Percentiles rank a stretch among this genome's conserved stretches.
These are phyloP conservation scores for Heritiera fomes DNA, from an alignment of 345 rosid species.

Conservation along the genomic window DNA sequence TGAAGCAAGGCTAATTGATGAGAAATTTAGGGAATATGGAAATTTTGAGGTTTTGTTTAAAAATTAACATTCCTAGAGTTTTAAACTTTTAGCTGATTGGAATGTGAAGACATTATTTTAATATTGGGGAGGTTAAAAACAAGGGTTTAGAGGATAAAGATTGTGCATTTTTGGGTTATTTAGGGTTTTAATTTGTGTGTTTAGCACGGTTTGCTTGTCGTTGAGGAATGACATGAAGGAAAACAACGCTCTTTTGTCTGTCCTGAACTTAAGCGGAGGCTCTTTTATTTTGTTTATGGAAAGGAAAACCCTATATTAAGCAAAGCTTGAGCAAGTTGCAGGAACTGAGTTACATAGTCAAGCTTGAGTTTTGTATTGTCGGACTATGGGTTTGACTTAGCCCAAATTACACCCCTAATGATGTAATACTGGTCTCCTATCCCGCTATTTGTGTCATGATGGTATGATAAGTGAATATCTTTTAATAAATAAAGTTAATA, in stretches of 20 bases:
- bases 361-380: neutral
- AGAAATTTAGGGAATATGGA: neutral
- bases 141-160: neutral
- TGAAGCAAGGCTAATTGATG: neutral
- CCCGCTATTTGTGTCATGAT: neutral
- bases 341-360: neutral
- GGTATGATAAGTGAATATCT: neutral
- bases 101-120: neutral
- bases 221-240: neutral
- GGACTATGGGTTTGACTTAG: neutral
- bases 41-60: neutral
- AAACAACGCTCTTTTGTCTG: neutral
- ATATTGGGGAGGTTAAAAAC: neutral
- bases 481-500: neutral
- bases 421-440: neutral
- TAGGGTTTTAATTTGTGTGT: neutral
- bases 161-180: neutral
- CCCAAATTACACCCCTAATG: neutral
- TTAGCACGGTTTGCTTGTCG: neutral
- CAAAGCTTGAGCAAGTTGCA: neutral
- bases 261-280: neutral
- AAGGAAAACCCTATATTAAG: neutral
- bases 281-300: neutral
- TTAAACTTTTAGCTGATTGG: neutral
- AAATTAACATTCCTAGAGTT: neutral